Base-by-base conservation (phyloP, 805 yeast genomes). In the Candida coquimbonensis region DNA sequence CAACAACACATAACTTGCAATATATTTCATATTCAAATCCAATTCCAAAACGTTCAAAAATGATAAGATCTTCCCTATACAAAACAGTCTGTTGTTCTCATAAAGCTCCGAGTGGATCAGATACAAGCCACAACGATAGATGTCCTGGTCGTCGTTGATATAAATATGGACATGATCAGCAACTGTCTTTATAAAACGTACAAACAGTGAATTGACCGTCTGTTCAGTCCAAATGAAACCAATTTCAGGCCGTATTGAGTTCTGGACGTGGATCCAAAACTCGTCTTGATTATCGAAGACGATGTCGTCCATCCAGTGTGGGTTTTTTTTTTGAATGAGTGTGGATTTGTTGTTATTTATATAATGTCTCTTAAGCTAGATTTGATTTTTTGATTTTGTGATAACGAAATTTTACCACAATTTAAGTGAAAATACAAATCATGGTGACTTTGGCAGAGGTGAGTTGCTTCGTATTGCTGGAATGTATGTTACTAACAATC, bases 1-100 rank as follows among this genome's bases (percentile, higher is more conserved):
- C 27, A 76, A 55, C 19, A 76, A 53, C 14, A 74, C 57, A 40
- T 72, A 71, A 29, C 74, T 69, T 9, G 73, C 62, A 5, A 74
- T 54, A 32, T 72, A 63, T 41, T 70, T 65, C 58, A 68, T 61
- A 45, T 62, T 62, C 48, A 59, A 53, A 14, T 67, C 69, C 34
- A 69, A 47, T 3, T 59, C 40, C 31, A 59, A 66, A 14, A 68
- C 60, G n/a, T 63, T 62, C 42, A 76, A 48, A 34, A 77, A 54
- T 0, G 80, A 72, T 13, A 75, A 56, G 61, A 73, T 59, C 53
- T 77, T 77, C 36, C 80, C 62, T 4, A 77, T 50, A 46, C 80
- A 75, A 54, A 77, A 77, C 29, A 63, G 63, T 44, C 59, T 52
- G 45, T 74, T 66, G 2, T 52, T 43, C 34, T 64, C 63, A 51